Conservation (phyloP, 176 grass and related monocot genomes). For the maize (Zea mays) region DNA sequence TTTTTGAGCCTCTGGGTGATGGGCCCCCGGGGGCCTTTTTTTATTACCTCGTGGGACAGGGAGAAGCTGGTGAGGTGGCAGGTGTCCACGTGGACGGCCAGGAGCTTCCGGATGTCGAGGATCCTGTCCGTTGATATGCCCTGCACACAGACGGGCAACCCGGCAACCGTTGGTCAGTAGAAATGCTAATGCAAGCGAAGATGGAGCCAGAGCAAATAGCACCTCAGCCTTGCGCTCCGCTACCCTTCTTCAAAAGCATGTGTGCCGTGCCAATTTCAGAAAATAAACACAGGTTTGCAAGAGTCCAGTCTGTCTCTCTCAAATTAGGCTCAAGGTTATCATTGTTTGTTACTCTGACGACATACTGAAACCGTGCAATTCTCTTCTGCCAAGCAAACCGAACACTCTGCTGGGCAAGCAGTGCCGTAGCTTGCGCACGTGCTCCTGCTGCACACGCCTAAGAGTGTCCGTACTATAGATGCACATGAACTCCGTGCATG, state of each 20-base stretch:
- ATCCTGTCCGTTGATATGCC: constrained; percentile 93
- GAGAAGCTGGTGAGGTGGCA: constrained; percentile 90
- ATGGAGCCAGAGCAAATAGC: background rate
- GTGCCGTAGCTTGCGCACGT: background rate
- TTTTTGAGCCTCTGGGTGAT: background rate
- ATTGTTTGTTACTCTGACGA: background rate
- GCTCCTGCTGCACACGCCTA: background rate
- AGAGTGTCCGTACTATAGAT: background rate
- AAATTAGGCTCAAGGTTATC: background rate
- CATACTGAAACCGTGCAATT: constrained; percentile 1
- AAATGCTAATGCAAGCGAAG: background rate
- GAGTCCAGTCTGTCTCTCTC: background rate
- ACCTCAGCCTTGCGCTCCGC: background rate
- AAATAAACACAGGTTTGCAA: background rate
- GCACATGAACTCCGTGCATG: background rate
- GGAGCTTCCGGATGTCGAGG: constrained; percentile 73
- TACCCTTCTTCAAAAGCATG: no score
- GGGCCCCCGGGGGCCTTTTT: background rate
- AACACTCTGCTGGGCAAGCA: background rate
- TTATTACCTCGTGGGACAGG: constrained; percentile 82
- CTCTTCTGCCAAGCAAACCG: background rate
- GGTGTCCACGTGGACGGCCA: constrained; percentile 82
- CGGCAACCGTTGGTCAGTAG: background rate
- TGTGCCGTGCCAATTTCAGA: background rate
- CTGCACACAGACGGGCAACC: constrained; percentile 22